Conservation (phyloP, 371 early-diverging fungal genomes). For the Chytridium lagenaria region DNA sequence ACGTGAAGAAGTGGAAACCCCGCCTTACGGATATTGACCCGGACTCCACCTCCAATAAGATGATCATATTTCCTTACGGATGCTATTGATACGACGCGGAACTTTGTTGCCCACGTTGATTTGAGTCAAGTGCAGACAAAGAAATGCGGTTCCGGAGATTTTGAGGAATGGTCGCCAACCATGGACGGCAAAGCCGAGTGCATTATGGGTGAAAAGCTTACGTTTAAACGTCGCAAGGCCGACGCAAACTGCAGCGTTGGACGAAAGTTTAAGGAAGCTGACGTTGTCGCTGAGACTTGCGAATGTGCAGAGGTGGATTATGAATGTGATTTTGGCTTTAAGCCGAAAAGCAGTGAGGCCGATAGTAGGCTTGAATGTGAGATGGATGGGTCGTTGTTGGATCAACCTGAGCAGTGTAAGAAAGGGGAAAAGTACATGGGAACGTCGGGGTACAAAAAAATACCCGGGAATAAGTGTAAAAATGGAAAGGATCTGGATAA, state of each 20-base stretch:
- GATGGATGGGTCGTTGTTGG: conserved; percentile 25
- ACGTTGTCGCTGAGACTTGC: conserved; percentile 66
- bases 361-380: conserved; percentile 32
- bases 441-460: conserved; percentile 83
- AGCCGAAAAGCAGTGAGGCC: conserved; percentile 18
- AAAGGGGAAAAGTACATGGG: conserved; percentile 71
- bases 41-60: conserved; percentile 42
- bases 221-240: conserved; percentile 79
- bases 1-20: conserved; percentile 36
- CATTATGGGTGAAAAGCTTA: conserved; percentile 41
- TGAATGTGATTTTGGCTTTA: conserved; percentile 72
- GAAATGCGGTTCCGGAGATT: conserved; percentile 32
- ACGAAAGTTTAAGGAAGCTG: conserved; percentile 69
- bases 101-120: conserved; percentile 44
- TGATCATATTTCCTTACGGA: conserved; percentile 37
- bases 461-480: conserved; percentile 63
- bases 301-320: conserved; percentile 81
- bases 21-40: conserved; percentile 47
- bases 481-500: conserved; percentile 63
- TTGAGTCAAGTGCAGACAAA: conserved; percentile 23
- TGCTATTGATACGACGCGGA: neutral
- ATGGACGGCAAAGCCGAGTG: conserved; percentile 37
- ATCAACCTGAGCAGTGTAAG: conserved; percentile 50
- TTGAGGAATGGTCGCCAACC: conserved; percentile 47
- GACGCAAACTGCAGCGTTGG: conserved; percentile 80